Base-by-base conservation (phyloP, 2,329 filamentous ascomycete species). In the Colletotrichum scovillei region DNA sequence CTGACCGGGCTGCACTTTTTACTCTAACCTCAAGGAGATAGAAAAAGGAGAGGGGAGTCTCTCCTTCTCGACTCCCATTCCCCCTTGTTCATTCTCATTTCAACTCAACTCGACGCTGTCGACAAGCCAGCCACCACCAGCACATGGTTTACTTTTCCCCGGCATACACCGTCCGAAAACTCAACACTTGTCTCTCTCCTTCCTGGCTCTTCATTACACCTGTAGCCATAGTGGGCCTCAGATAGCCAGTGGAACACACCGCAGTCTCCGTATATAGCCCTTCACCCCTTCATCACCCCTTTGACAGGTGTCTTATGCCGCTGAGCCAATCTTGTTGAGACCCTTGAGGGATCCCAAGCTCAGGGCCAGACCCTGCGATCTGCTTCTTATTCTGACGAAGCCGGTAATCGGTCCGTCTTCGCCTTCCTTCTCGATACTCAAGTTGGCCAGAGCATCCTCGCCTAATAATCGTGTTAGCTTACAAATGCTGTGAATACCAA, bases 371-470 rank as follows among this genome's bases (percentile, higher is more conserved):
- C 97, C 97, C 86, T 99, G 97, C 49, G 95, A 98, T 81, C 97
- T 93, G 87, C 95, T 98, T 85, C 97, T 92, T 90, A 99, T 99
- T 82, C 97, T 92, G 76, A 99, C 95, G 83, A 99, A 99, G 57
- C 97, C 97, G 55, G 96, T 98, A 75, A 99, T 96, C 6, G 95
- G 95, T 28, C 97, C 97, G 79, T 98, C 93, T 30, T 98, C 95
- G 73, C 95, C 95, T 82, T 98, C 95, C 86, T 98, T 96, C 85
- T 99, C 97, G 79, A 99, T 98, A 82, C 95, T 98, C 84, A 99
- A 82, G 82, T 99, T 99, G 80, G 97, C 97, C 79, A 99, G 87
- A 73, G 97, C 97, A 86, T 99, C 97, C 94, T 99, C 97, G 76
- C 97, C 97, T 99, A 73, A 56, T 30, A 32, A 56, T 12, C 5